Conservation (phyloP, 257 asterid species). For the Solanum bukasovii region DNA sequence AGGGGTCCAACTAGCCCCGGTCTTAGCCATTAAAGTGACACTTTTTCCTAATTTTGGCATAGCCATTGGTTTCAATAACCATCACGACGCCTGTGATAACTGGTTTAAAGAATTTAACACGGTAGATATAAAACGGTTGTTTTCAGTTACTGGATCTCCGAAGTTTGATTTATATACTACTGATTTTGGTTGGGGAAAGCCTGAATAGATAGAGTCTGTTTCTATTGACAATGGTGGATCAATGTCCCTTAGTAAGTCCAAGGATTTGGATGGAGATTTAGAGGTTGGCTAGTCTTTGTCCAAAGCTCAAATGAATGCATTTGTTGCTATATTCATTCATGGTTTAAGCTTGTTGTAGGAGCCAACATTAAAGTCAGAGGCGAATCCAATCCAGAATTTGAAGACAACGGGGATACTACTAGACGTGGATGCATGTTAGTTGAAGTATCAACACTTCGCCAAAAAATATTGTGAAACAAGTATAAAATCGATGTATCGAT, state of each 20-base stretch:
- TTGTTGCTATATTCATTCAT: constrained; percentile 10
- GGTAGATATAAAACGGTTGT: not conserved
- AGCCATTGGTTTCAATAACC: not conserved
- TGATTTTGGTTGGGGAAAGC: constrained; percentile 51
- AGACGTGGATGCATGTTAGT: too few species aligned
- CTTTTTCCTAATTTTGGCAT: not conserved
- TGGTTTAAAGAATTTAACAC: constrained; percentile 2
- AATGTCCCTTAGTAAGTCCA: constrained; percentile 4
- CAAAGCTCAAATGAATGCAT: constrained; percentile 7
- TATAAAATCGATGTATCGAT: too few species aligned
- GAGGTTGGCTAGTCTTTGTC: constrained; percentile 29
- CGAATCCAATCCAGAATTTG: too few species aligned
- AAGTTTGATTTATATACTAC: constrained; percentile 16
- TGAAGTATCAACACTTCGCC: rapidly evolving
- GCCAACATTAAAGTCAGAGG: too few species aligned
- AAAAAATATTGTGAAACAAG: too few species aligned
- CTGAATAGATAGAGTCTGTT: constrained; percentile 16
- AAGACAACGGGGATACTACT: rapidly evolving
- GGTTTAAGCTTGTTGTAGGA: not conserved
- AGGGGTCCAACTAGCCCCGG: not conserved
- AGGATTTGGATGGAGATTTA: constrained; percentile 16
- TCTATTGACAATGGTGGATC: constrained; percentile 22
- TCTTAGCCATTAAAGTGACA: not conserved
- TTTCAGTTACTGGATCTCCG: constrained; percentile 34
- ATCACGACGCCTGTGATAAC: not conserved